Base-by-base conservation (phyloP, 768 basidiomycete genomes). In the Lentinula boryana region DNA sequence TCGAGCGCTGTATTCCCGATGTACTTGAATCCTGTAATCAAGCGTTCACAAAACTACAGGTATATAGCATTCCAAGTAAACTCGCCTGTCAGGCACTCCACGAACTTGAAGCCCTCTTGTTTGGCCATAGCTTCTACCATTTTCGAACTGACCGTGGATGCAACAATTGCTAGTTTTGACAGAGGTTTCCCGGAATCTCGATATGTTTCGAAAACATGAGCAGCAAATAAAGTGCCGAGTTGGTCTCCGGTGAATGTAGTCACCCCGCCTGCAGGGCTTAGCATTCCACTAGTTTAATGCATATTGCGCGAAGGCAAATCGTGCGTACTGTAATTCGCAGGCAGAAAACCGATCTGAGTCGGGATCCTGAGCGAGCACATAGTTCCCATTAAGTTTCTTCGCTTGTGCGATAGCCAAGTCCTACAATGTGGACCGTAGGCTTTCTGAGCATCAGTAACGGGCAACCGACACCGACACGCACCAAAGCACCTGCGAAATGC, bases 141-240 rank as follows among this genome's bases (percentile, higher is more conserved):
- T 73, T 91, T 94, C 13, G 91, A 93, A 68, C 91, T 94, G 15
- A 95, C 93, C 4, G 91, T 91, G 1, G 93, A 93, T 4, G 90
- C 91, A 5, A 94, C 86, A 84, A 95, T 90, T 2, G 88, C 91
- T 5, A 94, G 75, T 65, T 85, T 86, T 4, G 82, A 81, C 74
- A 76, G 35, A 21, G 75, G 70, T 61, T 77, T 77, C 2, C 78
- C 80, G 3, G 74, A 74, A 12, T 70, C 60, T 66, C 76, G 77
- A 68, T 78, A 80, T 3, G 68, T 63, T 35, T 80, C 71, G 2
- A 87, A 68, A 1, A 75, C 72, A 51, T 69, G 74, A 15, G 75
- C 70, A 2, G 79, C 78, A 59, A 84, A 84, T 5, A 79, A 61
- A 18, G 70, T 70, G 0, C 93, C 93, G 2, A 95, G 72, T 66